A percentile compares a stretch with the other conserved stretches of the same genome.
Conservation (phyloP, 2,329 filamentous ascomycete species). For the Monascus ruber region DNA sequence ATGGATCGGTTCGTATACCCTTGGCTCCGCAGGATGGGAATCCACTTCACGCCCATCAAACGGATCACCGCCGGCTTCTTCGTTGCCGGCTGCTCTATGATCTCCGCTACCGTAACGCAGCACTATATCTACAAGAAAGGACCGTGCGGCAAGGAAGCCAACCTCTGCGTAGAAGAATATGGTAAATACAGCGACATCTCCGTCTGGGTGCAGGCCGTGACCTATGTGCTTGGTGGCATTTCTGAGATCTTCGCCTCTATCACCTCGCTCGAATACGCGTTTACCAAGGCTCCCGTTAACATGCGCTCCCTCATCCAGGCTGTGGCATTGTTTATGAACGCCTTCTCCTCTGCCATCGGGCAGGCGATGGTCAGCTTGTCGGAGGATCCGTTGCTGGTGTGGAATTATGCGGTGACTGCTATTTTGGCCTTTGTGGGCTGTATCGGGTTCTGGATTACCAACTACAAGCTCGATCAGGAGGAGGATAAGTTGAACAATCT, state of each 20-base stretch:
- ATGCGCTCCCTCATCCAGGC: constrained; percentile 35
- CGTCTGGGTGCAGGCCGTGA: constrained; percentile 43
- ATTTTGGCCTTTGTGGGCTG: constrained; percentile 38
- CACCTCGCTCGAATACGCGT: constrained; percentile 36
- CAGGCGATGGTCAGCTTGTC: constrained; percentile 35
- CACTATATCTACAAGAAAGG: constrained; percentile 47
- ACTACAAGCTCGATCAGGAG: constrained; percentile 51
- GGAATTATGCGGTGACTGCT: constrained; percentile 13
- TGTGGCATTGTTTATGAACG: constrained; percentile 31
- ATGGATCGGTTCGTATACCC: constrained; percentile 45
- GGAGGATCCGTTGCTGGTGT: constrained; percentile 38
- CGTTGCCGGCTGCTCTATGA: constrained; percentile 38
- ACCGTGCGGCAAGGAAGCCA: constrained; percentile 47
- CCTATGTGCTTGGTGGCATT: constrained; percentile 43
- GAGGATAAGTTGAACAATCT: constrained; percentile 56
- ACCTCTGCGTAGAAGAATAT: constrained; percentile 36
- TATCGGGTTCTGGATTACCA: constrained; percentile 56
- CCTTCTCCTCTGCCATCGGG: constrained; percentile 28
- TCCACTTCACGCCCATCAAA: constrained; percentile 44
- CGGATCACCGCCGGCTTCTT: constrained; percentile 43
- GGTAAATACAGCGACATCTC: constrained; percentile 47
- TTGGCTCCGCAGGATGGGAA: constrained; percentile 32
- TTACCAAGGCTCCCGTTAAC: constrained; percentile 29
- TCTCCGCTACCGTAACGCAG: constrained; percentile 40
- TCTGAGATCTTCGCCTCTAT: constrained; percentile 34